phyloP scores from a whole-genome alignment of 495 filamentous ascomycete species.

The Penicillium herquei region DNA sequence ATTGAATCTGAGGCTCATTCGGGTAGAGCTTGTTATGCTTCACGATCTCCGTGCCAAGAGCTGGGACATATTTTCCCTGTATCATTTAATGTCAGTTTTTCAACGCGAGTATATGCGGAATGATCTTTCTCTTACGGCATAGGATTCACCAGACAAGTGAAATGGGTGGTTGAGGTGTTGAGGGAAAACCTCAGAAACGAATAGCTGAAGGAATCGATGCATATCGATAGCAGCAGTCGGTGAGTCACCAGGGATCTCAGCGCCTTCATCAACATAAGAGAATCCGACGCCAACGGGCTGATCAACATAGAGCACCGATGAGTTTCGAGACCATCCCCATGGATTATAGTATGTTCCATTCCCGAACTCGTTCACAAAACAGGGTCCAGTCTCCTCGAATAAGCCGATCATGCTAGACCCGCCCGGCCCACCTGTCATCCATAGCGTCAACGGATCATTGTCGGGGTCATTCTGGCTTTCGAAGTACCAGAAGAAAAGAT shows the following conservation, averaged over 20 bases:
- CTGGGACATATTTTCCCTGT: constrained; percentile 40
- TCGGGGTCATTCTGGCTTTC: constrained; percentile 53
- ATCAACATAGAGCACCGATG: constrained; percentile 47
- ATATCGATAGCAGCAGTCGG: constrained; percentile 33
- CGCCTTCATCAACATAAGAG: constrained; percentile 39
- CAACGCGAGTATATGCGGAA: background rate
- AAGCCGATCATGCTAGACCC: constrained; percentile 38
- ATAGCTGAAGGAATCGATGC: constrained; percentile 41
- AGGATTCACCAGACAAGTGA: constrained; percentile 36
- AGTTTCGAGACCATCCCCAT: constrained; percentile 45
- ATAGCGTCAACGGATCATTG: constrained; percentile 53
- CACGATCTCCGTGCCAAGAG: constrained; percentile 34
- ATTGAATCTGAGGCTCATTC: constrained; percentile 24
- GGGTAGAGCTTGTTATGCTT: constrained; percentile 34
- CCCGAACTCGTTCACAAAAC: constrained; percentile 37
- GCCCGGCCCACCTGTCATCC: constrained; percentile 56
- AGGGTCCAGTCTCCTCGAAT: constrained; percentile 40
- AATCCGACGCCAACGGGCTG: constrained; percentile 46
- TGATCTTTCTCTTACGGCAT: constrained; percentile 26
- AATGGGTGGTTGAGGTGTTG: constrained; percentile 23
- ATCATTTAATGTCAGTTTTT: constrained; percentile 3
- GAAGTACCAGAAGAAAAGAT: constrained; percentile 64
- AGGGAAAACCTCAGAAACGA: constrained; percentile 41
- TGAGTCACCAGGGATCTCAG: constrained; percentile 27
- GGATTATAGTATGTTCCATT: constrained; percentile 44